Evolutionary conservation across 371 early-diverging fungal genomes (phyloP), one percentile per base, ranked within the genome.

Genomic region (Mortierella sp.): DNA sequence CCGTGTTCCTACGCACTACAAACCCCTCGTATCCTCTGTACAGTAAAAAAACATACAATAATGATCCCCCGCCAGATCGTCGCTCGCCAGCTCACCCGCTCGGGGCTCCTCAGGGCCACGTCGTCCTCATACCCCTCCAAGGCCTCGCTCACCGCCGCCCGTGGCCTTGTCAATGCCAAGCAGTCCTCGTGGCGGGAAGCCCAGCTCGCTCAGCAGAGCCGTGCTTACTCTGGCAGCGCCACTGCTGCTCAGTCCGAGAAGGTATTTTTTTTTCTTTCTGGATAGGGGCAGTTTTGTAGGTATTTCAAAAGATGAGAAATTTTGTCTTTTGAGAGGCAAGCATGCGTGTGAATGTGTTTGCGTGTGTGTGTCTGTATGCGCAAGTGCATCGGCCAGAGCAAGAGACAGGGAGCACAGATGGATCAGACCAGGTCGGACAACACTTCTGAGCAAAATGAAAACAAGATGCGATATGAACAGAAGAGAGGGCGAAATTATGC

Each of bases 191-290:
- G 80, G 83, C 79, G 76, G 73, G 83, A 76, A 70, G 50, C 48
- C 21, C 40, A 51, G 55, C 61, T 34, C 31, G 57, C 26, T 57
- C 70, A 69, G 67, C 64, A 77, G 57, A 72, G 74, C 28, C 79
- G 70, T 21, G 48, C 51, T 11, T 85, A 85, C 72, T 81, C 85
- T 28, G 78, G 78, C 48, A 85, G 78, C 50, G 81, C 85, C 37
- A 74, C 85, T 51, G 55, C 85, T 21, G 85, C 85, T 21, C 85
- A 85, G 76, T 85, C 85, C 24, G 85, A 85, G 69, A 85, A 85
- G 85, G 85, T 85, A 85, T 67, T 28, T 71, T 31, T 46, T 70
- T 46, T 74, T 74, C 44, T 48, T 78, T 14, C 44, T 51, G 21
- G 34, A 6, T 10, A 61, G 16, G 28, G 40, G 31, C 16, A 40